A percentile compares a stretch with the other conserved stretches of the same genome.
These are phyloP conservation scores for Backusella circina DNA, from an alignment of 192 early-diverging fungal species.

Conservation along the genomic window DNA sequence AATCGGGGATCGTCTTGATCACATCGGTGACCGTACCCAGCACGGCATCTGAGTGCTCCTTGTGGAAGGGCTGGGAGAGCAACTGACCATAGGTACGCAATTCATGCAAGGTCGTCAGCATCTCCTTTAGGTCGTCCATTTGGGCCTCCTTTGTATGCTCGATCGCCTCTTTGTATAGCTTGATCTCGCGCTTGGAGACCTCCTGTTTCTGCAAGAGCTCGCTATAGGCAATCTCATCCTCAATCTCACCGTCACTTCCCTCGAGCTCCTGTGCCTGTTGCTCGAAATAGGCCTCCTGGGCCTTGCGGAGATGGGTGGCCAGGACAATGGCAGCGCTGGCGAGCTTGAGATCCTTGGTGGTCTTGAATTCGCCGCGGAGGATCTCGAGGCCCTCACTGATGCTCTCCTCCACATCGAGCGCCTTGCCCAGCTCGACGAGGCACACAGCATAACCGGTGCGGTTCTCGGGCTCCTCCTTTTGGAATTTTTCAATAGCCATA, in stretches of 20 bases:
- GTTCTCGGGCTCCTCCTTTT: slow-evolving; percentile 40
- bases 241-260: background rate
- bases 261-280: slow-evolving; percentile 9
- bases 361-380: slow-evolving; percentile 3
- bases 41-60: background rate
- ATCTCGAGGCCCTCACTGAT: slow-evolving; percentile 29
- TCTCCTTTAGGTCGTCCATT: background rate
- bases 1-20: background rate
- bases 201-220: slow-evolving; percentile 16
- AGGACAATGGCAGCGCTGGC: slow-evolving; percentile 9
- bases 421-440: slow-evolving; percentile 29
- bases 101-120: background rate
- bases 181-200: slow-evolving; percentile 12
- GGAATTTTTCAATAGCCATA: slow-evolving; percentile 51
- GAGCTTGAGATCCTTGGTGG: background rate
- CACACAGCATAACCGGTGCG: slow-evolving; percentile 27
- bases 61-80: slow-evolving; percentile 15
- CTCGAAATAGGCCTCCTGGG: slow-evolving; percentile 6
- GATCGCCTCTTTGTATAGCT: slow-evolving; percentile 21
- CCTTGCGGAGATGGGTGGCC: slow-evolving; percentile 8
- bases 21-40: background rate
- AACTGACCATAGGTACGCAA: slow-evolving; percentile 17
- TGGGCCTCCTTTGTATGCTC: background rate
- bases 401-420: slow-evolving; percentile 27
- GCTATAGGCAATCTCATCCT: slow-evolving; percentile 15